Evolutionary conservation across 2,329 filamentous ascomycete genomes (phyloP).

Genomic region (Cladobotryum mycophilum): DNA sequence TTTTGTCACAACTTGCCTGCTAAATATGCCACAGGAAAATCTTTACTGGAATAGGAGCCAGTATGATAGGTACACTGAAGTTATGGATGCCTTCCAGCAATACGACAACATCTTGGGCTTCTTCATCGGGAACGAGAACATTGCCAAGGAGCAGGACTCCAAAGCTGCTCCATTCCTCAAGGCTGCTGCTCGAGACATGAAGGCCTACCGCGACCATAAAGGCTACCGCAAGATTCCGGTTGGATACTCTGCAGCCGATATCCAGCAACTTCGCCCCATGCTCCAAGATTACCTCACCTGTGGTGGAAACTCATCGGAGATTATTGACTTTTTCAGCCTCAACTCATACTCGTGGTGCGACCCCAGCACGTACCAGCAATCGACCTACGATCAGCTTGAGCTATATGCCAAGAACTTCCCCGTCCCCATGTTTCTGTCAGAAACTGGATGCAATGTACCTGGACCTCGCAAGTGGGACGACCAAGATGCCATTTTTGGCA

Average conservation of each 20-base stretch:
- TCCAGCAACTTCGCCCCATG: conserved; percentile 59
- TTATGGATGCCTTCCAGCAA: conserved; percentile 69
- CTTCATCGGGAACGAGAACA: conserved; percentile 84
- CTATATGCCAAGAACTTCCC: conserved; percentile 62
- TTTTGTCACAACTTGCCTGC: not conserved
- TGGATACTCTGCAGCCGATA: conserved; percentile 84
- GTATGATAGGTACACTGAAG: conserved; percentile 58
- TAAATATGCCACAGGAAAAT: conserved; percentile 34
- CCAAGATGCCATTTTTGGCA: conserved; percentile 69
- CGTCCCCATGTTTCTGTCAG: conserved; percentile 85
- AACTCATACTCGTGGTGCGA: conserved; percentile 84
- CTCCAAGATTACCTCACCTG: conserved; percentile 71
- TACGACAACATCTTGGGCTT: conserved; percentile 80
- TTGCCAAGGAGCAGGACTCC: conserved; percentile 55
- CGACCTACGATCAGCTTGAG: conserved; percentile 67
- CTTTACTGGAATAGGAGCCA: conserved; percentile 70
- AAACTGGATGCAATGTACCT: conserved; percentile 73
- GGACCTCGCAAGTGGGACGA: conserved; percentile 60
- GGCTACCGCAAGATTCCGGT: conserved; percentile 75
- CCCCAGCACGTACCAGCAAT: conserved; percentile 46
- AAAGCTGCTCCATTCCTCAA: conserved; percentile 75
- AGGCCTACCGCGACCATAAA: conserved; percentile 69
- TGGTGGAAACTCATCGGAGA: conserved; percentile 60
- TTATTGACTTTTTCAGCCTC: conserved; percentile 75
- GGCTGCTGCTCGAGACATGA: conserved; percentile 73